Evolutionary conservation across 495 filamentous ascomycete species (phyloP), one percentile per base, ranked within the genome.

Genomic region (Neurospora pannonica): DNA sequence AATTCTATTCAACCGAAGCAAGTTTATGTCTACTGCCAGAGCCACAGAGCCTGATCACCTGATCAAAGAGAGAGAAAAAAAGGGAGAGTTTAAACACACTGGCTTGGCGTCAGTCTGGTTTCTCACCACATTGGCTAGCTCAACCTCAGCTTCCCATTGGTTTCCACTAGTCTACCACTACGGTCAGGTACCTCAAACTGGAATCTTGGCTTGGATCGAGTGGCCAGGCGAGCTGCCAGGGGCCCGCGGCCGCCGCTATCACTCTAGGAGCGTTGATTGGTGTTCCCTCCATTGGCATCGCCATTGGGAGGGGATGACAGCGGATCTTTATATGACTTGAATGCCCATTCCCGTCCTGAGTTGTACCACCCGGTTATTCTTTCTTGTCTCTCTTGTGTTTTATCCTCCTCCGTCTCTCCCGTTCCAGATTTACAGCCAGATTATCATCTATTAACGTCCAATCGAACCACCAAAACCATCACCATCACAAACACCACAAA

Each of bases 401-500:
- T 28, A 60, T 28, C 28, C 6, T 17, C 2, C 28, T 34, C 54
- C 7, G 13, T 39, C 43, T 46, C 70, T 42, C 34, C 71, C 69
- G 43, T 38, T 42, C 73, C n/a, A n/a, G n/a, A n/a, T n/a, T n/a
- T n/a, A n/a, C n/a, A n/a, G n/a, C n/a, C n/a, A n/a, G n/a, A n/a
- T n/a, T n/a, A n/a, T n/a, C n/a, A n/a, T n/a, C n/a, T n/a, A n/a
- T n/a, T 36, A 43, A 71, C 37, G 21, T 38, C 71, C 38, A 69
- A 37, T 36, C 31, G 67, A 15, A 39, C 73, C 40, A 38, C 36
- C 28, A 37, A 11, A 21, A 28, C 21, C 72, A 39, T n/a, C 36
- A 34, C 9, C 43, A 67, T 28, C 46, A 38, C 7, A 24, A 21
- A 73, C 62, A 70, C 71, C 71, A 43, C 71, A 75, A 80, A 31